Percentiles rank a stretch among this genome's conserved stretches.
Conservation (phyloP, 1,139 yeast genomes). For the Lodderomyces metapsilosis region DNA sequence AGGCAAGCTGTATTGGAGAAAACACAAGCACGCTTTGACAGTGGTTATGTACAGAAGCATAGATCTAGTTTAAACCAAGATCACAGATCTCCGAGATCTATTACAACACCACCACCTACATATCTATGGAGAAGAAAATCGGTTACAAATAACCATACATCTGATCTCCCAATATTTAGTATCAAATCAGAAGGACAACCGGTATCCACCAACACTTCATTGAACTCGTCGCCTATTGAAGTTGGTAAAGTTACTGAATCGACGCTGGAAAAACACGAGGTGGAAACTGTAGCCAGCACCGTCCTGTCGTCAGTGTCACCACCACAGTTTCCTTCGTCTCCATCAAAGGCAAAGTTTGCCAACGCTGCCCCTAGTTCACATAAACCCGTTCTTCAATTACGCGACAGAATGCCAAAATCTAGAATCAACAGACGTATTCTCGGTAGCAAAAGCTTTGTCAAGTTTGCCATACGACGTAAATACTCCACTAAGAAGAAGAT, state of each 20-base stretch:
- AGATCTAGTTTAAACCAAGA: too few relatives aligned
- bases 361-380: not conserved
- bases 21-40: not conserved
- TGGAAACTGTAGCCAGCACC: not conserved
- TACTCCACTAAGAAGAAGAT: slow-evolving; percentile 20
- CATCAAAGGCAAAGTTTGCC: not conserved
- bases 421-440: slow-evolving; percentile 25
- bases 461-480: slow-evolving; percentile 42
- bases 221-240: not conserved
- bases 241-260: not conserved
- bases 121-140: not conserved
- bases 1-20: not conserved
- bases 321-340: not conserved
- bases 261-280: not conserved
- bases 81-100: slow-evolving; percentile 1
- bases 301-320: not conserved
- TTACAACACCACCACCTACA: not conserved
- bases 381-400: slow-evolving; percentile 9
- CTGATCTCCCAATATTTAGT: not conserved
- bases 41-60: too few relatives aligned
- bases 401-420: slow-evolving; percentile 20
- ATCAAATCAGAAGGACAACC: not conserved
- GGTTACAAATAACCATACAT: not conserved
- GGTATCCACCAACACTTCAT: not conserved
- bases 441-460: slow-evolving; percentile 26